Base-by-base conservation (phyloP, 306 rosid species). In the Trifolium subterraneum region DNA sequence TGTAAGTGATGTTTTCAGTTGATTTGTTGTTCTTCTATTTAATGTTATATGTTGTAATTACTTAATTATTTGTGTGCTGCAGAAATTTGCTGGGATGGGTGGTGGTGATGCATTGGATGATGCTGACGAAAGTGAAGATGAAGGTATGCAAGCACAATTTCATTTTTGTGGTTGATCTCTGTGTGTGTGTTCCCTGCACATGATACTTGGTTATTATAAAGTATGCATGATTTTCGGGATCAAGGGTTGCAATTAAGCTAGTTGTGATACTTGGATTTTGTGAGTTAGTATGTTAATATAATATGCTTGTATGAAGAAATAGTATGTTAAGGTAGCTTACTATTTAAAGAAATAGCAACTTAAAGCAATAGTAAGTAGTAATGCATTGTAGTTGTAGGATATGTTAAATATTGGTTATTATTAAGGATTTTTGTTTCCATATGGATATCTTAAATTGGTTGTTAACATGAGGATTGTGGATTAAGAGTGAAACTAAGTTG, bases 81-180 rank as follows among this genome's bases (percentile, higher is more conserved):
- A 94, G 99, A 92, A 89, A 86, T 84, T 94, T 44, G 95, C 86
- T 14, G 94, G 87, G 23, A 86, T 88, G 89, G 92, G 86, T 2
- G 92, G 86, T 2, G 92, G 85, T 2, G 89, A 82, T 61, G 90
- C 78, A 5, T 72, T 86, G 86, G 90, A 86, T 51, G 96, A 87
- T 45, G 79, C 84, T 18, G 92, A 89, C 7, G 92, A 84, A 4
- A 89, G 87, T 67, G 95, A 87, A 10, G 97, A 91, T 73, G 97
- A 90, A 83, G 96, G 96, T 78, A 78, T 10, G 52, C 15, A 2
- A 33, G 12, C 48, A 1, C 29, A 25, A 52, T 72, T 76, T 7
- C 39, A 22, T 13, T 42, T 65, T 72, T 82, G 29, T 58, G n/a
- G 13, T 64, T 81, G 38, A 64, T 41, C 20, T 38, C 16, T 25